These are phyloP conservation scores for Zangia roseola DNA, from an alignment of 768 basidiomycete genomes.

Conservation along the genomic window DNA sequence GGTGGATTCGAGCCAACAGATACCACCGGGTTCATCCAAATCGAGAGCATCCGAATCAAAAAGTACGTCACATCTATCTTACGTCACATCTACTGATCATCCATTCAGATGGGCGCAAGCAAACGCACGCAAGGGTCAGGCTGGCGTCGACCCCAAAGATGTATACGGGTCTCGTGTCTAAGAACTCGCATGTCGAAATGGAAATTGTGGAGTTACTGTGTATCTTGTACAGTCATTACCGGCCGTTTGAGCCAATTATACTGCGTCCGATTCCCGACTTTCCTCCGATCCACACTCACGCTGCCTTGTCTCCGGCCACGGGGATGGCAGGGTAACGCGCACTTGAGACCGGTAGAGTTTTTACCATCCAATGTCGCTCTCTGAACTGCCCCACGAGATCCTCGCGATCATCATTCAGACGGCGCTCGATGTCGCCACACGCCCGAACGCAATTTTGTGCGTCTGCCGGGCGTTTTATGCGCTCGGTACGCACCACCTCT, in stretches of 20 bases:
- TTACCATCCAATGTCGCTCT: not conserved
- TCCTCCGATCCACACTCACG: not conserved
- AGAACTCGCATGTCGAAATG: not conserved
- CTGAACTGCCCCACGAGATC: constrained; percentile 25
- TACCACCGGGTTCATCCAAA: constrained; percentile 94
- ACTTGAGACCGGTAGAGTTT: not conserved
- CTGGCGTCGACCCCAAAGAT: constrained; percentile 72
- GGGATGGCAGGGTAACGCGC: not conserved
- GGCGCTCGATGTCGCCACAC: constrained; percentile 10
- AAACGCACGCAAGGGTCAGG: constrained; percentile 81
- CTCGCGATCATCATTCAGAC: constrained; percentile 14
- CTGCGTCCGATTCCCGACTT: constrained; percentile 1
- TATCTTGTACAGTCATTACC: constrained; percentile 4
- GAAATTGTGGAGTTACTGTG: not conserved
- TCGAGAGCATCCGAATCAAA: constrained; percentile 97
- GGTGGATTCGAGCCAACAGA: constrained; percentile 97
- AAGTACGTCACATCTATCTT: constrained; percentile 54
- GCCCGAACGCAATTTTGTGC: constrained; percentile 22
- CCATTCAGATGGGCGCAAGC: constrained; percentile 77
- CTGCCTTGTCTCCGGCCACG: too few relatives aligned
- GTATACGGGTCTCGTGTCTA: constrained; percentile 71
- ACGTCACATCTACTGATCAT: not conserved
- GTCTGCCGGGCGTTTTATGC: constrained; percentile 21
- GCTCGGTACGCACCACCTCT: constrained; percentile 21
- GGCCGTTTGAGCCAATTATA: too few relatives aligned